Evolutionary conservation across 495 filamentous ascomycete species (phyloP).

Genomic region (Thermochaetoides thermophila): DNA sequence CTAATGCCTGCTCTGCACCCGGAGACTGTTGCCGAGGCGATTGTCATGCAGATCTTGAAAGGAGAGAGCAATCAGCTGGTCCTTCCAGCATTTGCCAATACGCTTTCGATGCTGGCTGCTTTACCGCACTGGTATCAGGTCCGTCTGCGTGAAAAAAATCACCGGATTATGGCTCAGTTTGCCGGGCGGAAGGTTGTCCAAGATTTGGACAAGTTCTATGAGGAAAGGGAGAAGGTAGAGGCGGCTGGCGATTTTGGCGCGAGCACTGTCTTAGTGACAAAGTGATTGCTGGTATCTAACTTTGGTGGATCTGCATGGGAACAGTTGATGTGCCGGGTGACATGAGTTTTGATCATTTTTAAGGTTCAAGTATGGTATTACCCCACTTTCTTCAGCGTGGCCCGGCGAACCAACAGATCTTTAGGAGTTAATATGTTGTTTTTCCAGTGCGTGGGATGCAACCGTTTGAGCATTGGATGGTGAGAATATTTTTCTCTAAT

Average conservation of each 20-base stretch:
- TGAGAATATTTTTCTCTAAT: no score
- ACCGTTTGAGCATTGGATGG: no score
- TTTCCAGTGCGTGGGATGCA: no score
- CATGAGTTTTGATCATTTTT: no score
- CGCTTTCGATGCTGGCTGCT: constrained; percentile 20
- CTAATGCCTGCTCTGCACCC: constrained; percentile 41
- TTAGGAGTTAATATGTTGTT: no score
- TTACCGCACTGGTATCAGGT: constrained; percentile 33
- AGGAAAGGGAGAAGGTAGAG: constrained; percentile 16
- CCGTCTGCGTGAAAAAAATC: constrained; percentile 19
- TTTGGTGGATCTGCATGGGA: no score
- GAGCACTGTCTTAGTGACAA: constrained; percentile 20
- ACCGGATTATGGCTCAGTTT: constrained; percentile 30
- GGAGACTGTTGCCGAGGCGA: constrained; percentile 50
- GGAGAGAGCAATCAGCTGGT: constrained; percentile 45
- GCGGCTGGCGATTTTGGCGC: constrained; percentile 6
- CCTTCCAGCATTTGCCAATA: constrained; percentile 29
- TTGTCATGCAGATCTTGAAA: constrained; percentile 42
- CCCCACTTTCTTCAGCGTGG: no score
- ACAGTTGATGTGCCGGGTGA: no score
- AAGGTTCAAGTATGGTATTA: no score
- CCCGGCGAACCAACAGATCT: no score
- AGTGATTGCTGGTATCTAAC: background rate
- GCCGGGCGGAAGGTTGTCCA: constrained; percentile 32
- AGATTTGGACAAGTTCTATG: constrained; percentile 29